These are phyloP conservation scores for Fusarium verrucosum DNA, from an alignment of 2,329 filamentous ascomycete species.

Conservation along the genomic window DNA sequence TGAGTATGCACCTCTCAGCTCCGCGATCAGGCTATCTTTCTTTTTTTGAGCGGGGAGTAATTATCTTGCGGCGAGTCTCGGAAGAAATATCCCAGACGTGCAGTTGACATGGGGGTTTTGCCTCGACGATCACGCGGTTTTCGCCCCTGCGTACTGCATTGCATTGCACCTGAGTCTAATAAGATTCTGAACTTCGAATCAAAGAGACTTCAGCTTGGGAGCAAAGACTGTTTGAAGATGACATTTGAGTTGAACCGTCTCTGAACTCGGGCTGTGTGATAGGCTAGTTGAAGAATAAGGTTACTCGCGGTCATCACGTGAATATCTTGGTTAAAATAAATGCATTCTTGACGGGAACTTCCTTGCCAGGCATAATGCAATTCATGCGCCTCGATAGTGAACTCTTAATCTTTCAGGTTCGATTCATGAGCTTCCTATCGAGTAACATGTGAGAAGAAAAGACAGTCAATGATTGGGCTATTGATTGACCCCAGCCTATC, in stretches of 20 bases:
- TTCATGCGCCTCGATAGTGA: neutral
- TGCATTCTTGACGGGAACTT: neutral
- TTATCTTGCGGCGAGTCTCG: slow-evolving; percentile 18
- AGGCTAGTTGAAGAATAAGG: neutral
- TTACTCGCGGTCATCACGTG: slow-evolving; percentile 16
- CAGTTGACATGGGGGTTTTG: neutral
- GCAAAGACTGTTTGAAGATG: neutral
- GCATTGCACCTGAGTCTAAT: neutral
- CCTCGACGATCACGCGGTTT: slow-evolving; percentile 24
- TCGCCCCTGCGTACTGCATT: slow-evolving; percentile 2
- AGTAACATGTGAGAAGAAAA: neutral
- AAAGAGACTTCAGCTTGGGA: no score
- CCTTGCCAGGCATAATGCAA: slow-evolving; percentile 19
- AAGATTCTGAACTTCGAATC: neutral
- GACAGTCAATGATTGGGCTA: slow-evolving; percentile 11
- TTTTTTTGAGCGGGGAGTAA: neutral
- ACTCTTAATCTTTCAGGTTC: slow-evolving; percentile 4
- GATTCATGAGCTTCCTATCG: neutral
- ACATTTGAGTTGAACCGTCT: neutral
- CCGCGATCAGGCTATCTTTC: slow-evolving; percentile 10
- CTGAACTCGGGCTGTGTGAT: neutral
- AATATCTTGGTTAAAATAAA: neutral
- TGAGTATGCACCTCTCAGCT: neutral
- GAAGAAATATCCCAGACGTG: slow-evolving; percentile 1
- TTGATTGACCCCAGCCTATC: no score